Evolutionary conservation across 2,329 filamentous ascomycete genomes (phyloP).

Genomic region (Emmonsiellopsis sp.): DNA sequence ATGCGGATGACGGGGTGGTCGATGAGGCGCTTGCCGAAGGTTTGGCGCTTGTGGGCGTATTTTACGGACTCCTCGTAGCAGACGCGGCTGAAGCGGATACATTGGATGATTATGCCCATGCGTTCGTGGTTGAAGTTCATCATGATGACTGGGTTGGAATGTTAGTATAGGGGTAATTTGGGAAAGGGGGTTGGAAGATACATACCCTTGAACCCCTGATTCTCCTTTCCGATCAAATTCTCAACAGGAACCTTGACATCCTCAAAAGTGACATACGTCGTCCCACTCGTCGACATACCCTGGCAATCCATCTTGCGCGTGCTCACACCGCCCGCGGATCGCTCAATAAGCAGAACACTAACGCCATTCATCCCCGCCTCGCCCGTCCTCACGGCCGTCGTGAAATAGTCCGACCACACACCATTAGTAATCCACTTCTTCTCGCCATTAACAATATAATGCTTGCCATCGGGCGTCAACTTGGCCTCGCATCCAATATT

Average conservation of each 20-base stretch:
- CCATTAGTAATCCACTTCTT: conserved; percentile 99
- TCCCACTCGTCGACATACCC: conserved; percentile 90
- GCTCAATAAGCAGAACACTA: conserved; percentile 84
- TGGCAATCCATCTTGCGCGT: conserved; percentile 98
- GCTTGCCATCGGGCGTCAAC: conserved; percentile 88
- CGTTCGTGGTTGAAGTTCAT: conserved; percentile 99
- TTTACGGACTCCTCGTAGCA: conserved; percentile 96
- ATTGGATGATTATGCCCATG: conserved; percentile 98
- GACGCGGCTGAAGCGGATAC: conserved; percentile 85
- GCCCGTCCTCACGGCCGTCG: conserved; percentile 86
- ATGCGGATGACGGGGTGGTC: conserved; percentile 95
- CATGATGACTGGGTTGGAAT: conserved; percentile 68
- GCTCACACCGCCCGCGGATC: conserved; percentile 70
- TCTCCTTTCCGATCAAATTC: conserved; percentile 95
- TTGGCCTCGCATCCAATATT: conserved; percentile 95
- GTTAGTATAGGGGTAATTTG: not conserved
- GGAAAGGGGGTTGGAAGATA: not conserved
- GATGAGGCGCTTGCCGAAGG: conserved; percentile 93
- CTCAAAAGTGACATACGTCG: conserved; percentile 96
- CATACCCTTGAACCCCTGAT: conserved; percentile 84
- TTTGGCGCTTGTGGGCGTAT: conserved; percentile 93
- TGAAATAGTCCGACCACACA: conserved; percentile 95
- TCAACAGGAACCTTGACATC: conserved; percentile 99
- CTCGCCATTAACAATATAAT: conserved; percentile 98
- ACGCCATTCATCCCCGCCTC: conserved; percentile 87